Evolutionary conservation across 2,329 filamentous ascomycete genomes (phyloP).

Genomic region (Botryotinia globosa): DNA sequence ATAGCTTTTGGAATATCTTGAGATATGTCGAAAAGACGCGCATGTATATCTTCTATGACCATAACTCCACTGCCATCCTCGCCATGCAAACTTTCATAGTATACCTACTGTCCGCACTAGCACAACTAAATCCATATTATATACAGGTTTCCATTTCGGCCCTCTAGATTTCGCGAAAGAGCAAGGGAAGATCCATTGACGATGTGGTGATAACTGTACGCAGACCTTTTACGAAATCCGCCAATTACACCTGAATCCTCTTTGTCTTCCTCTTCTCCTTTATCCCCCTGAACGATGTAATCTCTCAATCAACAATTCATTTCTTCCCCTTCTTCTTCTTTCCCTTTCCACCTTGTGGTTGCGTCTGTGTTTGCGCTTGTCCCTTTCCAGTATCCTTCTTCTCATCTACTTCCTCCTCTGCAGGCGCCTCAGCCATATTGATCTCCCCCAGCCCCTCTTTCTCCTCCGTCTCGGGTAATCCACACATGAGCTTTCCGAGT

Average conservation of each 20-base stretch:
- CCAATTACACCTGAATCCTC: background rate
- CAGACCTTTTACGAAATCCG: background rate
- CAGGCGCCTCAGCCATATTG: slow-evolving; percentile 41
- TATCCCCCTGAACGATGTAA: background rate
- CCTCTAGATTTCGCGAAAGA: background rate
- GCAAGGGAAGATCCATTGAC: background rate
- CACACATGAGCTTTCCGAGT: slow-evolving; percentile 66
- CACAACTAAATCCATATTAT: slow-evolving; percentile 3
- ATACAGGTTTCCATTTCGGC: background rate
- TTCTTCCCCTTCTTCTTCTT: slow-evolving; percentile 73
- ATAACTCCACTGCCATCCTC: background rate
- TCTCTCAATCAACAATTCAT: slow-evolving; percentile 41
- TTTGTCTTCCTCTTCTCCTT: background rate
- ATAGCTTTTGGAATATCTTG: background rate
- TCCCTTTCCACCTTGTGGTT: slow-evolving; percentile 48
- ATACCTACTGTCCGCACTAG: background rate
- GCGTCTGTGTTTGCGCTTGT: slow-evolving; percentile 40
- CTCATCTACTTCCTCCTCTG: slow-evolving; percentile 43
- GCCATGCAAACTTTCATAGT: slow-evolving; percentile 14
- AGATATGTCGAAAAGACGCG: background rate
- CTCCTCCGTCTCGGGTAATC: slow-evolving; percentile 44
- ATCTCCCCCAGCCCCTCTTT: slow-evolving; percentile 32
- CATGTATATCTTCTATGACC: background rate
- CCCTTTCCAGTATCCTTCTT: slow-evolving; percentile 37
- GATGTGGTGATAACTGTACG: background rate